Base-by-base conservation (phyloP, 2,329 filamentous ascomycete genomes). In the Cylindrodendrum hubeiense region DNA sequence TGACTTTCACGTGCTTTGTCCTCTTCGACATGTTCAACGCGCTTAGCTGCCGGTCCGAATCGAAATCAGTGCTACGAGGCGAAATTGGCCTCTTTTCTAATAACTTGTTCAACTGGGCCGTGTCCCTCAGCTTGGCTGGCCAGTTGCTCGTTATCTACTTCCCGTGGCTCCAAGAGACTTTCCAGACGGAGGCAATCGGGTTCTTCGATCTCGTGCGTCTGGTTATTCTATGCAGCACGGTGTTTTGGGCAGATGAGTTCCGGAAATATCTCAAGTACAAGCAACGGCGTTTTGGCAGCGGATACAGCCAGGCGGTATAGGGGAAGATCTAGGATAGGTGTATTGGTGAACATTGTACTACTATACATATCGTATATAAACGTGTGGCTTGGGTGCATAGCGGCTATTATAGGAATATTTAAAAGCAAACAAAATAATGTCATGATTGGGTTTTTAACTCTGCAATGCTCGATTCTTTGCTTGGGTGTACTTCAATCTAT, bases 21-120 rank as follows among this genome's bases (percentile, higher is more conserved):
- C 88, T 99, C 58, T 99, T 98, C 80, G 96, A 99, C 84, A 99
- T 99, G 96, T 98, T 98, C 85, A 98, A 99, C 80, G 96, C 96
- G 2, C 85, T 99, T 22, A 91, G 93, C 17, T 99, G 96, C 81
- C 93, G 96, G 51, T 97, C 93, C 8, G 95, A 97, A 77, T 90
- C 88, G 67, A 98, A 98, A 79, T 97, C 93, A 12, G 86, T 99
- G 5, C 87, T 99, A 4, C 87, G 91, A 26, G 95, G 96, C 43
- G 95, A 99, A 77, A 86, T 97, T 54, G 89, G 92, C 9, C 79
- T 97, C 13, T 92, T 96, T 62, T 90, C 91, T 9, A 99, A 99
- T 78, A 91, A 90, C 65, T 92, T 99, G 81, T 99, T 99, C 83
- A 98, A 98, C 80, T 97, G 95, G 85, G 95, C 96, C 1, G 96